Base-by-base conservation (phyloP, 176 grass and related monocot genomes). In the Pontederia crassipes region DNA sequence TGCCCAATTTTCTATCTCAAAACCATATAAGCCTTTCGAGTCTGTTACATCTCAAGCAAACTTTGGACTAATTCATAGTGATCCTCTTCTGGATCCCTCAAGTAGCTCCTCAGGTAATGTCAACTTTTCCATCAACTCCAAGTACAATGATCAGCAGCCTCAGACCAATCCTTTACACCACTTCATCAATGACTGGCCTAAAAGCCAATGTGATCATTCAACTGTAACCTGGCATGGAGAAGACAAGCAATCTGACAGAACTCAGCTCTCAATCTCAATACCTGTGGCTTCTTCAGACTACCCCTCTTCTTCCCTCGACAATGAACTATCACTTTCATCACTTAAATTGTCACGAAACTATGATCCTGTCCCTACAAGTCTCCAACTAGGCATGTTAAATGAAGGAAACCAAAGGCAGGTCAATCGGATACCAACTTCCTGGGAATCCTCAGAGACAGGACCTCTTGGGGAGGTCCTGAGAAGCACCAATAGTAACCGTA, bases 391-490 rank as follows among this genome's bases (percentile, higher is more conserved):
- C 57, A 56, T 28, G 46, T 50, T 70, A 24, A 75, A 70, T 66
- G 70, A 69, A 27, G 45, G 52, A 51, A 79, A 11, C 14, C 50
- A 40, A 56, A 18, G 17, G 12, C 71, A 74, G 17, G 52, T 12
- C n/a, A 52, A 52, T 56, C 48, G 28, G 50, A 28, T 64, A n/a
- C 60, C 71, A 3, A 64, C 64, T 17, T 56, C 59, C 9, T 74
- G 71, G 71, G 71, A 64, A 35, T 27, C 60, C 62, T 81, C 82
- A 0, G 79, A 89, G 69, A 87, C 84, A 0, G 94, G 94, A 3
- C 94, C 94, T 10, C 72, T 98, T 14, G 94, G 94, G 0, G 94
- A 98, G 68, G 94, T 81, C 45, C 57, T 98, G 48, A 80, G 15
- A 65, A 90, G 83, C 57, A 80, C 73, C 45, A 73, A 66, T 0